Percentiles rank a stretch among this genome's conserved stretches.
Evolutionary conservation across 148 eudicot species (phyloP).

Genomic region (Pouteria glomerata): DNA sequence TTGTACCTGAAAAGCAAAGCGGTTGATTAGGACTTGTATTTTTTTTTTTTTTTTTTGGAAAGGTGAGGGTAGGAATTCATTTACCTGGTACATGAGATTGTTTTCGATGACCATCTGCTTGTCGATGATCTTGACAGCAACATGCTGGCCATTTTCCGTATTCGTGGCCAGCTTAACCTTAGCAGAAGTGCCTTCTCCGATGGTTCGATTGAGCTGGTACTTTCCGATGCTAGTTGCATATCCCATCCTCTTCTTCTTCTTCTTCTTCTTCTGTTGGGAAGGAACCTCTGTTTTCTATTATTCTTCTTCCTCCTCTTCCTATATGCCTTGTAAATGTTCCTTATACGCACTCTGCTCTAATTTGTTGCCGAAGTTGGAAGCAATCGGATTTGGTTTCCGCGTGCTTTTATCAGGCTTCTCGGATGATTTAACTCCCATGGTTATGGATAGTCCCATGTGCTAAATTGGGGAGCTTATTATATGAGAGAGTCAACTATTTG

Average conservation of each 20-base stretch:
- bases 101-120: constrained; percentile 40
- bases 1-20: constrained; percentile 25
- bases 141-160: constrained; percentile 26
- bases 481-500: too few relatives aligned
- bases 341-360: background rate
- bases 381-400: background rate
- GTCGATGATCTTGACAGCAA: constrained; percentile 56
- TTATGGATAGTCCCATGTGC: too few relatives aligned
- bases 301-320: background rate
- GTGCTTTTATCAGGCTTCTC: too few relatives aligned
- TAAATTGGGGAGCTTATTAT: too few relatives aligned
- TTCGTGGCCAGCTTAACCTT: constrained; percentile 47
- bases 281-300: too few relatives aligned
- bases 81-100: constrained; percentile 46
- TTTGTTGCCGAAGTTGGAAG: background rate
- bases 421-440: too few relatives aligned
- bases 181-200: constrained; percentile 59
- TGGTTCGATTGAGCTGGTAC: constrained; percentile 39
- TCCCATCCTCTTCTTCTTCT: constrained; percentile 20
- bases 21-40: too few relatives aligned
- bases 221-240: constrained; percentile 34
- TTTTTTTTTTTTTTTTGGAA: too few relatives aligned
- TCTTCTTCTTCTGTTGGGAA: background rate
- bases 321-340: background rate
- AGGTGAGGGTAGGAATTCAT: background rate